Evolutionary conservation across 768 basidiomycete genomes (phyloP).

Genomic region (Mycena kentingensis): DNA sequence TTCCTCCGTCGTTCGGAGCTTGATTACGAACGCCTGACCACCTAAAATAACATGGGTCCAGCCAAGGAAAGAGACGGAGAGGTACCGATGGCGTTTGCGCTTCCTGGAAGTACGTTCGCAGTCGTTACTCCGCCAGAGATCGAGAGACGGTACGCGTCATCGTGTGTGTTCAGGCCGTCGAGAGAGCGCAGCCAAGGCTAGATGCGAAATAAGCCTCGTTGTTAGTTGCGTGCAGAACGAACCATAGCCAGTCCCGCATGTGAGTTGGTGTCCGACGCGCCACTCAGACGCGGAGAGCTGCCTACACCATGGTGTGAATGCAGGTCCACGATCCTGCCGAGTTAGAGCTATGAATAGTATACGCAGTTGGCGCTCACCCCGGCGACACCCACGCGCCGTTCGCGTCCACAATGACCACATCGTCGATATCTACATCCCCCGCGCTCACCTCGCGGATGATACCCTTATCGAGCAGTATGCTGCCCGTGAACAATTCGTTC

Average conservation of each 20-base stretch:
- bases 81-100: conserved; percentile 49
- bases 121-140: conserved; percentile 69
- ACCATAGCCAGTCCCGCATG: conserved; percentile 39
- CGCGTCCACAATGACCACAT: conserved; percentile 13
- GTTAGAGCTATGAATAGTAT: too few relatives aligned
- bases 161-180: conserved; percentile 71
- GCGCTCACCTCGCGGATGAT: conserved; percentile 47
- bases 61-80: background rate
- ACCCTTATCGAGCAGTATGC: conserved; percentile 52
- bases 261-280: conserved; percentile 25
- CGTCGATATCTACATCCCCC: conserved; percentile 34
- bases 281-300: conserved; percentile 36
- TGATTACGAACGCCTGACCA: conserved; percentile 78
- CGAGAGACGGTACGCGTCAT: conserved; percentile 53
- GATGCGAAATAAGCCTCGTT: too few relatives aligned
- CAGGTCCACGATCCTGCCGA: conserved; percentile 45
- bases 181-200: conserved; percentile 63
- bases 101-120: conserved; percentile 63
- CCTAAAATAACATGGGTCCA: conserved; percentile 33
- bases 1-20: conserved; percentile 66
- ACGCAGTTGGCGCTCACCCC: too few relatives aligned
- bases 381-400: too few relatives aligned
- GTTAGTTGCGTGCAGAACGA: conserved; percentile 44
- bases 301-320: conserved; percentile 60
- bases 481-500: conserved; percentile 45